These are phyloP conservation scores for Fusarium devonianum DNA, from an alignment of 2,329 filamentous ascomycete species.

Conservation along the genomic window DNA sequence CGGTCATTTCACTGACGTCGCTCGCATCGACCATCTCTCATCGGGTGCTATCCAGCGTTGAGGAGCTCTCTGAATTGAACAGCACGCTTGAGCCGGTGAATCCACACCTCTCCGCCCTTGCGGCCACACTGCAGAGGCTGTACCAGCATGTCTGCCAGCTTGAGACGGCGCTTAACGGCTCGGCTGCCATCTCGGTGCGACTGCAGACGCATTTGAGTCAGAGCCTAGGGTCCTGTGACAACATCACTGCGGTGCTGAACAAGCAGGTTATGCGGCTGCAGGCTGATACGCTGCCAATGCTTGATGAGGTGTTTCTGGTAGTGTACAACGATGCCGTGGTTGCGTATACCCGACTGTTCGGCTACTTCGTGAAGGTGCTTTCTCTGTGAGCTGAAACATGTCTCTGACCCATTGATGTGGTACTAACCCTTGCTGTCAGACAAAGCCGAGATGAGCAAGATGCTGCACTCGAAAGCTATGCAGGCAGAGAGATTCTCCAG, in stretches of 20 bases:
- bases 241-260: constrained; percentile 40
- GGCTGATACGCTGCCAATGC: constrained; percentile 27
- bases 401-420: neutral
- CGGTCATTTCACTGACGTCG: constrained; percentile 45
- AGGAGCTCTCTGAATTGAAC: constrained; percentile 43
- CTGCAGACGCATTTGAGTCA: constrained; percentile 42
- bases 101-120: constrained; percentile 35
- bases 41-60: constrained; percentile 39
- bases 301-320: constrained; percentile 40
- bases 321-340: constrained; percentile 37
- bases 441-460: constrained; percentile 37
- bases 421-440: constrained; percentile 11
- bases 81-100: constrained; percentile 18
- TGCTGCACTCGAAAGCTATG: constrained; percentile 24
- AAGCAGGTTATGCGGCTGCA: constrained; percentile 48
- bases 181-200: constrained; percentile 40
- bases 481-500: constrained; percentile 30
- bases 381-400: constrained; percentile 31
- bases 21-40: constrained; percentile 44
- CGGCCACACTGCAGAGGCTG: constrained; percentile 39
- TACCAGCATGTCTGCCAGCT: constrained; percentile 37
- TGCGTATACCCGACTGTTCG: constrained; percentile 40
- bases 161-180: constrained; percentile 36
- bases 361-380: constrained; percentile 32
- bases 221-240: constrained; percentile 43